Evolutionary conservation across 192 early-diverging fungal genomes (phyloP).

Genomic region (Podila epicladia): DNA sequence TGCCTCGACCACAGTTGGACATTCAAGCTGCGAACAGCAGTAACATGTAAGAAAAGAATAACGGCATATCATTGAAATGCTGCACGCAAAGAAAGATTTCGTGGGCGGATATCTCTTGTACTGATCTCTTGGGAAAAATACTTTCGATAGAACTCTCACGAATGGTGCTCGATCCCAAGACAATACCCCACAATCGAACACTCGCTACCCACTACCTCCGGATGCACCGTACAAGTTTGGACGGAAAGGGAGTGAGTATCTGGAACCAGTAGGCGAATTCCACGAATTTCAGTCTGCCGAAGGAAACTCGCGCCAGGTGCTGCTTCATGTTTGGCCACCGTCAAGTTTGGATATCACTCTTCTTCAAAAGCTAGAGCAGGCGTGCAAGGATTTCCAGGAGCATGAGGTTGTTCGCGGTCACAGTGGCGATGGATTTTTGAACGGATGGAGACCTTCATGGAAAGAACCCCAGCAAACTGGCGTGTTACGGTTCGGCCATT

Average conservation of each 20-base stretch:
- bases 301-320: constrained; percentile 48
- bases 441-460: constrained; percentile 49
- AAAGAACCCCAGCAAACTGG: constrained; percentile 34
- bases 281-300: constrained; percentile 51
- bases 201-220: constrained; percentile 22
- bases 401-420: constrained; percentile 42
- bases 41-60: neutral
- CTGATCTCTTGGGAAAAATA: no score
- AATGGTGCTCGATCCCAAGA: neutral
- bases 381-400: constrained; percentile 41
- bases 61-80: no score
- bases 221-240: constrained; percentile 35
- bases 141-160: neutral
- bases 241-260: constrained; percentile 24
- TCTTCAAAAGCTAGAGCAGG: constrained; percentile 35
- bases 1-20: neutral
- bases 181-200: constrained; percentile 2
- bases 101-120: no score
- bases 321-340: constrained; percentile 49
- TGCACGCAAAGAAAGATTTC: no score
- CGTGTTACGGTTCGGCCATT: constrained; percentile 44
- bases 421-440: constrained; percentile 49
- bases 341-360: constrained; percentile 18
- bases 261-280: constrained; percentile 43
- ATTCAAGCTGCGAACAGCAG: neutral